A percentile compares a stretch with the other conserved stretches of the same genome.
Evolutionary conservation across 1,284 basidiomycete species (phyloP).

Genomic region (Uromyces viciae-fabae): DNA sequence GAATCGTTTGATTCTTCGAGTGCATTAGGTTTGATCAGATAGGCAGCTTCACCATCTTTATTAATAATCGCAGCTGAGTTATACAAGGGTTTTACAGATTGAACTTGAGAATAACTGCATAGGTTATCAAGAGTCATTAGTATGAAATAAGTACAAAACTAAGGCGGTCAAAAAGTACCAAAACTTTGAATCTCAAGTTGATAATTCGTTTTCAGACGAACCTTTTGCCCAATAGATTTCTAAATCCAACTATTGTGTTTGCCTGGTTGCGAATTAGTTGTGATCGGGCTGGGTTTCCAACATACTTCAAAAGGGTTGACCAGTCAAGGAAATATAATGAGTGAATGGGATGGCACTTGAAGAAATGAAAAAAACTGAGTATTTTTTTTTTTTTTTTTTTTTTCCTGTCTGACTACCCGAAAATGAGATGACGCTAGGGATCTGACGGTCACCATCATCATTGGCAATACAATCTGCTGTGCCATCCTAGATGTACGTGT

Average conservation of each 20-base stretch:
- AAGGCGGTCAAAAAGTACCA: no score
- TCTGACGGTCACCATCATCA: slow-evolving; percentile 96
- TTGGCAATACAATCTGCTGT: slow-evolving; percentile 91
- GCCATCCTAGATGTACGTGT: slow-evolving; percentile 64
- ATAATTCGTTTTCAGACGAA: slow-evolving; percentile 56
- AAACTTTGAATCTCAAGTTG: slow-evolving; percentile 22
- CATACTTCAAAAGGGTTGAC: slow-evolving; percentile 68
- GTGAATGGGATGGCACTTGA: not conserved
- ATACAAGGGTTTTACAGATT: slow-evolving; percentile 72
- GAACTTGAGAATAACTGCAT: slow-evolving; percentile 57
- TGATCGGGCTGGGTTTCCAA: slow-evolving; percentile 89
- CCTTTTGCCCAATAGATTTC: slow-evolving; percentile 89
- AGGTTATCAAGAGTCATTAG: not conserved
- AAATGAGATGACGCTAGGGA: slow-evolving; percentile 89
- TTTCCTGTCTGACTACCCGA: slow-evolving; percentile 74
- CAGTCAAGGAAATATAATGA: not conserved
- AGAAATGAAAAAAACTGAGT: not conserved
- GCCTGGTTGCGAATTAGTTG: slow-evolving; percentile 92
- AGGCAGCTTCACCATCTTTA: slow-evolving; percentile 58
- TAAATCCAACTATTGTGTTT: slow-evolving; percentile 91
- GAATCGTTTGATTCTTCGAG: slow-evolving; percentile 48
- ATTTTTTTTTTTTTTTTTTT: not conserved
- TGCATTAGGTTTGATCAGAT: slow-evolving; percentile 67
- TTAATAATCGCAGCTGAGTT: slow-evolving; percentile 84
- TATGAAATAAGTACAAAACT: no score